Base-by-base conservation (phyloP, 345 rosid species). In the Salix viminalis region DNA sequence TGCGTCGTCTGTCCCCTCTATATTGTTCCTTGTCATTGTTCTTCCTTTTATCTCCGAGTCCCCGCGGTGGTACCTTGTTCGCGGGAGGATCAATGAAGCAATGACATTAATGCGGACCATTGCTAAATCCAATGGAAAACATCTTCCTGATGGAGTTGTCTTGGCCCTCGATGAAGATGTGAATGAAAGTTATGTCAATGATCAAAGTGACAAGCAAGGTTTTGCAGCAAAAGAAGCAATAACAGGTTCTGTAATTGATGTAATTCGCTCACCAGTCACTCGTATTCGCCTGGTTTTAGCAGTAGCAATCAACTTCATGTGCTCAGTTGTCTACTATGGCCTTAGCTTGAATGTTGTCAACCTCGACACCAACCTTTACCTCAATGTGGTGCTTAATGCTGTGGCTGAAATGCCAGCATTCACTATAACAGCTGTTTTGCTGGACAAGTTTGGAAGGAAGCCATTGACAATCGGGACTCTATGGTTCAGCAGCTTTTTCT, bases 1-100 rank as follows among this genome's bases (percentile, higher is more conserved):
- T 4, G 91, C 92, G 16, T 85, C 97, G 2, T 91, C 99, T 0
- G 14, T 90, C 19, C 99, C 99, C 0, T 89, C 99, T 54, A 71
- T 93, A 68, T 78, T 93, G 8, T 95, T 93, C 90, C 84, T 90
- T 2, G 61, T 91, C 75, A 67, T 83, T 13, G 89, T 90, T 18
- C 77, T 95, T 3, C 97, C 97, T 3, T 95, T 93, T 24, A 56
- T 95, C 81, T 81, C 92, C 0, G 99, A 95, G 83, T 93, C 99
- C 21, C 99, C 97, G 0, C 83, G 99, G 19, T 95, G 99, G 97
- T 95, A 90, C 79, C 91, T 93, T 26, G 93, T 95, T 24, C 94
- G 91, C 5, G 94, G 99, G 39, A 86, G 77, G 83, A 77, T 84
- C 46, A 78, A 86, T 0, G 88, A 91, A 41, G 99, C 97, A 2